Evolutionary conservation across 768 basidiomycete genomes (phyloP).

Genomic region (Leccinum pellstonianum): DNA sequence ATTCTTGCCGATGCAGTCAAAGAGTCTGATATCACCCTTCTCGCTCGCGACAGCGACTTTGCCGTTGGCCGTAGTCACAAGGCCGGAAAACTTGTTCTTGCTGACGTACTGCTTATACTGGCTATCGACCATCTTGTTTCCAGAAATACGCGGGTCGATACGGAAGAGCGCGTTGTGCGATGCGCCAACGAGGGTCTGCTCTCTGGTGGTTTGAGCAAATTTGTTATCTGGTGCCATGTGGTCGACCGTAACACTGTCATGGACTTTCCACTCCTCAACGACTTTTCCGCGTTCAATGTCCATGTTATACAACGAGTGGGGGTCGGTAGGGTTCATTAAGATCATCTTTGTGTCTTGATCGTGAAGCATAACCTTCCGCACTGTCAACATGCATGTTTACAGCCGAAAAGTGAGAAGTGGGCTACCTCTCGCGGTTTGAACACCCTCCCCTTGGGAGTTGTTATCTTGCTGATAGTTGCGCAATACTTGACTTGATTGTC

Average conservation of each 20-base stretch:
- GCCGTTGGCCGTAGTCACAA: constrained; percentile 83
- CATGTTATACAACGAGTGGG: constrained; percentile 82
- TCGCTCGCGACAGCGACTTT: constrained; percentile 91
- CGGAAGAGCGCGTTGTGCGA: constrained; percentile 97
- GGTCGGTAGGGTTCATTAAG: constrained; percentile 78
- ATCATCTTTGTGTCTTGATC: constrained; percentile 97
- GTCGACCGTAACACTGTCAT: constrained; percentile 81
- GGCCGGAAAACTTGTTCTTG: constrained; percentile 94
- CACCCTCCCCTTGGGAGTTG: constrained; percentile 74
- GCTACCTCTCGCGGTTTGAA: constrained; percentile 85
- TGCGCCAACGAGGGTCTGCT: constrained; percentile 90
- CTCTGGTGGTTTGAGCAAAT: constrained; percentile 88
- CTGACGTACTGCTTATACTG: constrained; percentile 95
- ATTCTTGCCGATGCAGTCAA: constrained; percentile 96
- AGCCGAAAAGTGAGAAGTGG: constrained; percentile 6
- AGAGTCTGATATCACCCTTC: constrained; percentile 95
- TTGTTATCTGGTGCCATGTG: constrained; percentile 93
- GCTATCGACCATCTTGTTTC: constrained; percentile 89
- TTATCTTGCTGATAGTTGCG: constrained; percentile 82
- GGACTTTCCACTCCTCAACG: constrained; percentile 99
- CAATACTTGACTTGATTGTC: constrained; percentile 77
- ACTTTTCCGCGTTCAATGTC: constrained; percentile 95
- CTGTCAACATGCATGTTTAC: constrained; percentile 7
- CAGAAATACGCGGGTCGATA: constrained; percentile 92
- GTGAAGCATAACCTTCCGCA: constrained; percentile 85